Evolutionary conservation across 164 flowering plant species (phyloP), one percentile per base, ranked within the genome.

Genomic region (Euptelea pleiosperma): DNA sequence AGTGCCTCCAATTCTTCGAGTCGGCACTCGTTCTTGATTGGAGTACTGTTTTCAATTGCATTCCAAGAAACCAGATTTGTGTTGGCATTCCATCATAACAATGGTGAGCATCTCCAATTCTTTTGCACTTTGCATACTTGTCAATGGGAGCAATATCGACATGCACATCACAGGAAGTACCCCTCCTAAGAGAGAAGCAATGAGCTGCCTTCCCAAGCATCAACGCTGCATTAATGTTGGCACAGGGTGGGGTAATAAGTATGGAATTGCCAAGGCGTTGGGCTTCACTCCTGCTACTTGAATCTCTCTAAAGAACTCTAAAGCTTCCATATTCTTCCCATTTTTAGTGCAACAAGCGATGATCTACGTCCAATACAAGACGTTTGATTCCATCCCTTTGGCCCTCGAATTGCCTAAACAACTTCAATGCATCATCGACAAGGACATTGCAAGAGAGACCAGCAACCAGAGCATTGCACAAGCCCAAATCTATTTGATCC

Each of bases 51-150:
- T n/a, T n/a, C 63, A 33, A 88, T 73, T 6, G 82, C 79, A 65
- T 88, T 88, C 92, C 96, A 88, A 44, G 77, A 77, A 42, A 77
- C 90, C 68, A 76, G 60, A 66, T 88, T 88, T 55, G 67, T 0
- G 9, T 26, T 4, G 82, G 71, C 81, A 88, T 76, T 46, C 35
- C 61, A 55, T 84, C 82, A 68, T 86, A 88, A 68, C 77, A 74
- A 39, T 25, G 58, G 41, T 66, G 69, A 18, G 92, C 75, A 25
- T 68, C 62, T 19, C 61, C 61, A 30, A 88, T 75, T 64, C 64
- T 77, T 56, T 88, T 91, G 62, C 96, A 88, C 61, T 88, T 85
- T 1, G 87, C 83, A 63, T 88, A 86, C 96, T 82, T 88, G 60
- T 84, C 92, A 60, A 84, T 69, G 45, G 86, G 42, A 24, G 90